Evolutionary conservation across 495 filamentous ascomycete species (phyloP), one percentile per base, ranked within the genome.

Genomic region (Penicillium malachiteum): DNA sequence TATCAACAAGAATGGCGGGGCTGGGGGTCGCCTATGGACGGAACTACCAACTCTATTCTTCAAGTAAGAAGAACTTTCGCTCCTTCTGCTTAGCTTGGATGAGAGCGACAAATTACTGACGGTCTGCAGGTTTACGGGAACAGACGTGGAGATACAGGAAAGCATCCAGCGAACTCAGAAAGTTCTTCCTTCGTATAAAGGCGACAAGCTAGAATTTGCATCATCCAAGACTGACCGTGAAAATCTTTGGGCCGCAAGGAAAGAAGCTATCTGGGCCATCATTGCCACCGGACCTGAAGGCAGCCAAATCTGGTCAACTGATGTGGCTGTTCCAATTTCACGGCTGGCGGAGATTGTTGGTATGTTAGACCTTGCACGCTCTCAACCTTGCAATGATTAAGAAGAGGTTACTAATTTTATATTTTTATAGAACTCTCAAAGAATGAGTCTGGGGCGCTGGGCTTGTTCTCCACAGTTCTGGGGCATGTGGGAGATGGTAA

Each of bases 401-500:
- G 3, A 3, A 3, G 16, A 26, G 18, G 18, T 1, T 3, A 31
- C 43, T 46, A 30, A 46, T 17, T 17, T n/a, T 7, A 30, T 17
- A 2, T 13, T 37, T 37, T 10, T 1, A 14, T 46, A 46, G 90
- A 94, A 59, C 75, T 87, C 31, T 91, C 88, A 46, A 92, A 95
- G 71, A 85, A 87, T 59, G 88, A 92, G 63, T 85, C 92, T 77
- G 83, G 90, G 51, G 83, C 88, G 0, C 71, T 92, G 3, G 89
- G 89, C 0, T 72, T 95, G 7, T 91, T 95, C 63, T 89, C 88
- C 3, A 88, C 81, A 59, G 88, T 92, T 11, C 74, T 95, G 0
- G 90, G 87, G 4, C 89, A 93, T 58, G 82, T 93, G 43, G 89
- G 89, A 1, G 88, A 94, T 64, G 90, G 91, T 5, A 96, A 96